phyloP scores from a whole-genome alignment of 805 yeast genomes.

The Cyberlindnera sargentensis region DNA sequence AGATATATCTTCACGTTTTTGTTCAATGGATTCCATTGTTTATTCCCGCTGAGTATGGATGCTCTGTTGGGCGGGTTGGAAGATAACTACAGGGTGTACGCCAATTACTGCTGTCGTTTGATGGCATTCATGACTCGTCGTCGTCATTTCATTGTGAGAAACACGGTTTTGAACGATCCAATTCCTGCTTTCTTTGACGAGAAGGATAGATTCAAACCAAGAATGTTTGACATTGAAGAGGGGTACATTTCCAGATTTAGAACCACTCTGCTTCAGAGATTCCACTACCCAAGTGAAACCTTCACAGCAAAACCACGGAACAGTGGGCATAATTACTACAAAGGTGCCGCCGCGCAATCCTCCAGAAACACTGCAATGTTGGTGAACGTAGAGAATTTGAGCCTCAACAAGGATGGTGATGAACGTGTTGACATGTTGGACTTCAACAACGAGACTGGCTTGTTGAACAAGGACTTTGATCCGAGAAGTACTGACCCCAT shows the following conservation, averaged over 20 bases:
- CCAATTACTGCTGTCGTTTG: slow-evolving; percentile 17
- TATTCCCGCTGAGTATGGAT: slow-evolving; percentile 9
- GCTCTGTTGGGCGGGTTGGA: slow-evolving; percentile 5
- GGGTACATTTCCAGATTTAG: slow-evolving; percentile 12
- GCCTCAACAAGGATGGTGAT: background rate
- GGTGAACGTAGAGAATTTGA: background rate
- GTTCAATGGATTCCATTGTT: slow-evolving; percentile 16
- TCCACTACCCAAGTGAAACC: slow-evolving; percentile 17
- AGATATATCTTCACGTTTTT: slow-evolving; percentile 17
- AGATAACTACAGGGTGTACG: slow-evolving; percentile 6
- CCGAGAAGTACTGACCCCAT: slow-evolving; percentile 20
- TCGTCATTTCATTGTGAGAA: slow-evolving; percentile 12
- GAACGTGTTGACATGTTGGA: slow-evolving; percentile 8
- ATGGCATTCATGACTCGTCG: slow-evolving; percentile 18
- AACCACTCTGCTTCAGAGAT: slow-evolving; percentile 9
- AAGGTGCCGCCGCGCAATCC: slow-evolving; percentile 1
- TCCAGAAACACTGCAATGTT: slow-evolving; percentile 1
- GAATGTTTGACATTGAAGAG: slow-evolving; percentile 18
- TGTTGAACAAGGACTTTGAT: slow-evolving; percentile 18
- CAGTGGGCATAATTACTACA: slow-evolving; percentile 2
- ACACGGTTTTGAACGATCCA: slow-evolving; percentile 16
- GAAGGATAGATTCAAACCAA: slow-evolving; percentile 14
- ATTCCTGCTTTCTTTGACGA: slow-evolving; percentile 10
- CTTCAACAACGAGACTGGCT: slow-evolving; percentile 5
- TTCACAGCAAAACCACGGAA: background rate